Evolutionary conservation across 2,329 filamentous ascomycete genomes (phyloP), one percentile per base, ranked within the genome.

Genomic region (Hymenoscyphus infarciens): DNA sequence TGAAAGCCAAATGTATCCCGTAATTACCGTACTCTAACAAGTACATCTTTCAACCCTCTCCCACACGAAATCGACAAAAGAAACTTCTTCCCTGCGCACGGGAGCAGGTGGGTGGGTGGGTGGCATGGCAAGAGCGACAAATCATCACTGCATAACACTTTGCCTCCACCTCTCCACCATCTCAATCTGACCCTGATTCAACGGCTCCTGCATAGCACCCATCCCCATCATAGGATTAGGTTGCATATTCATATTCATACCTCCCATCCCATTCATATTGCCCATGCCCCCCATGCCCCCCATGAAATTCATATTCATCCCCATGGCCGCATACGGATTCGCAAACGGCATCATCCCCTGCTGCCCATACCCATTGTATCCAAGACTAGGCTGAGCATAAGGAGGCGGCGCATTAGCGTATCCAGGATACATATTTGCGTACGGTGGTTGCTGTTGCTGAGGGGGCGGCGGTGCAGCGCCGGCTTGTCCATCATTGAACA

Each of bases 121-220:
- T 29, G 8, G 3, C 31, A 54, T n/a, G n/a, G n/a, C 16, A 29
- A 29, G 15, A 16, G 15, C 11, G 31, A 8, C 29, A n/a, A 5
- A 29, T 6, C 8, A 49, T 64, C 57, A 74, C 53, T 73, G 72
- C 71, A 73, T 73, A 7, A 75, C 71, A 53, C 73, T 74, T 64
- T 74, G 73, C 54, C 74, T 71, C 74, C 74, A 75, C 45, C 69
- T 64, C 67, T 75, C 74, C 27, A 75, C 73, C 73, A 73, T 74
- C 66, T 74, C 74, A 59, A 69, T 67, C 63, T 74, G 72, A 1
- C 72, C 72, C 60, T 74, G 69, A 56, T 72, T 71, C 15, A 69
- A 59, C 15, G 70, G 69, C 59, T 67, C 65, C 56, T 62, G 60
- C 5, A 61, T 63, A 4, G 60, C 63, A 11, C 66, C 63, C 67